Percentiles rank a stretch among this genome's conserved stretches.
These are phyloP conservation scores for Nannochloris sp. DNA, from an alignment of 139 green algal species.

Conservation along the genomic window DNA sequence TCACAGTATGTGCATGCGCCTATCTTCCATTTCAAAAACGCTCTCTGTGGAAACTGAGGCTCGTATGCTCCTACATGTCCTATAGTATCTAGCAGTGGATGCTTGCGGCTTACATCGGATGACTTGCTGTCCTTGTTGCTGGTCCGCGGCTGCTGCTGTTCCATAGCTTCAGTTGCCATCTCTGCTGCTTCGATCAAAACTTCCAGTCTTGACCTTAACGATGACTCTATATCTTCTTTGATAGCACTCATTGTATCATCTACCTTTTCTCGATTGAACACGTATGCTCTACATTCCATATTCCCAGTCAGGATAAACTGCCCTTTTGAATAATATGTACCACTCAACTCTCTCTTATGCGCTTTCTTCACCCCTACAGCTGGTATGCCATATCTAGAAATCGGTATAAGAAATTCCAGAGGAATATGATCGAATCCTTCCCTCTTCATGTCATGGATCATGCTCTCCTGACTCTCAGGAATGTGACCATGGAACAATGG, in stretches of 20 bases:
- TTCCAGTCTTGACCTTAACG: slow-evolving; percentile 10
- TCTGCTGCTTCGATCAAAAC: slow-evolving; percentile 18
- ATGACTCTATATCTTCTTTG: slow-evolving; percentile 9
- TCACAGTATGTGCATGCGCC: slow-evolving; percentile 7
- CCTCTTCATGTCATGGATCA: slow-evolving; percentile 2
- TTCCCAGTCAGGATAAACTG: neutral
- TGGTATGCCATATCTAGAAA: neutral
- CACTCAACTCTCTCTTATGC: slow-evolving; percentile 1
- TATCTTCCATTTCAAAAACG: slow-evolving; percentile 9
- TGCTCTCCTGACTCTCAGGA: neutral
- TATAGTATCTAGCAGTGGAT: slow-evolving; percentile 13
- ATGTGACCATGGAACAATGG: neutral
- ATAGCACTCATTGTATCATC: slow-evolving; percentile 13
- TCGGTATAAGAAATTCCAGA: slow-evolving; percentile 6
- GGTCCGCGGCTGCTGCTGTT: neutral
- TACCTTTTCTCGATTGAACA: slow-evolving; percentile 13
- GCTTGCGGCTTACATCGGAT: neutral
- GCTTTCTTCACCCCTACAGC: neutral
- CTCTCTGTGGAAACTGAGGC: slow-evolving; percentile 2
- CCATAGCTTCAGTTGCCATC: slow-evolving; percentile 2
- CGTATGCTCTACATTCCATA: slow-evolving; percentile 19
- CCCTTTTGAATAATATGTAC: neutral
- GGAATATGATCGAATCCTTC: slow-evolving; percentile 3
- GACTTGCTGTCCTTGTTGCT: neutral
- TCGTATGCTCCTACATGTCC: slow-evolving; percentile 13